These are phyloP conservation scores for Artemisia tridentata DNA, from an alignment of 129 eudicot genomes.

Conservation along the genomic window DNA sequence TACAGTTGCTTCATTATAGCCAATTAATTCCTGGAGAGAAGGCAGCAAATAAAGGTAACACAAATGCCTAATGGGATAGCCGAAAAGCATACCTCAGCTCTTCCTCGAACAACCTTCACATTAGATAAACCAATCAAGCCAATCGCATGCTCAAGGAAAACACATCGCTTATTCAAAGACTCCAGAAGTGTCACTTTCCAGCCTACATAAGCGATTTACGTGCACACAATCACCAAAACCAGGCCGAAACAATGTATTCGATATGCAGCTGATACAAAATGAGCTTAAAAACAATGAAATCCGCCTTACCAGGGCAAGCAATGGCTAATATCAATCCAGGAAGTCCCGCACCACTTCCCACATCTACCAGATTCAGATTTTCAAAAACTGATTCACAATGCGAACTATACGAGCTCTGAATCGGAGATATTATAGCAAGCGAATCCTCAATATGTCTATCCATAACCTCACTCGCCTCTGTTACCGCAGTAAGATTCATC, in stretches of 20 bases:
- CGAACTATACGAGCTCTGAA: slow-evolving; percentile 43
- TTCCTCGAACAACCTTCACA: slow-evolving; percentile 72
- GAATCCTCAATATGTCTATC: slow-evolving; percentile 92
- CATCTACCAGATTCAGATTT: slow-evolving; percentile 63
- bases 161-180: slow-evolving; percentile 77
- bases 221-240: no score
- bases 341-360: slow-evolving; percentile 95
- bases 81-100: slow-evolving; percentile 73
- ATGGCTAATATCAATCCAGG: slow-evolving; percentile 91
- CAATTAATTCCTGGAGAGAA: not conserved
- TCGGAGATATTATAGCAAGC: slow-evolving; percentile 66
- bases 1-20: slow-evolving; percentile 9
- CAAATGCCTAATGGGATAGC: slow-evolving; percentile 4
- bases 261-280: not conserved
- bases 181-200: slow-evolving; percentile 83
- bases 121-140: slow-evolving; percentile 67
- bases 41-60: not conserved
- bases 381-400: slow-evolving; percentile 48
- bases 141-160: slow-evolving; percentile 72
- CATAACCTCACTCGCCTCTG: slow-evolving; percentile 73
- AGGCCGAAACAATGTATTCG: not conserved
- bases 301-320: slow-evolving; percentile 73
- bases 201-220: slow-evolving; percentile 38
- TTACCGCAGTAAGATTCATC: slow-evolving; percentile 91
- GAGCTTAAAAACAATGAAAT: not conserved